A percentile compares a stretch with the other conserved stretches of the same genome.
phyloP scores from a whole-genome alignment of 805 yeast genomes.

The Ogataea nitratoaversa region DNA sequence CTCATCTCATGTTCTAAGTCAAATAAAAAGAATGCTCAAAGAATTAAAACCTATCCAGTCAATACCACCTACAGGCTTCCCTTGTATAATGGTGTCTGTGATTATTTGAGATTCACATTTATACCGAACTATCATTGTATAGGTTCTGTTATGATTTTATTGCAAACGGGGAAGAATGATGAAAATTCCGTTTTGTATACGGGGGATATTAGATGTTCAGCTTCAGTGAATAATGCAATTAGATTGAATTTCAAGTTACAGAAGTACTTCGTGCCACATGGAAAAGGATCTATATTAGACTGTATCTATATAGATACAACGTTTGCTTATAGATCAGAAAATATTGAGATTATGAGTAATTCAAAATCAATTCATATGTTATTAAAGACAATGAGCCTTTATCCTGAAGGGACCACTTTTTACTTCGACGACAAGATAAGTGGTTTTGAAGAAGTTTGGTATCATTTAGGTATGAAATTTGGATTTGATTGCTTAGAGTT shows the following conservation, averaged over 20 bases:
- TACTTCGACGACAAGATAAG: constrained; percentile 6
- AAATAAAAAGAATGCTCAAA: not conserved
- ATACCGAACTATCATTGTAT: constrained; percentile 20
- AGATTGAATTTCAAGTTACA: constrained; percentile 2
- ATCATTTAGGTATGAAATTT: constrained; percentile 1
- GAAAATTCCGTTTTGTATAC: constrained; percentile 9
- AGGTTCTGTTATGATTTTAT: constrained; percentile 18
- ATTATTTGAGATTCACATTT: constrained; percentile 5
- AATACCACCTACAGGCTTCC: not conserved
- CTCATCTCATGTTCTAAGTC: not conserved
- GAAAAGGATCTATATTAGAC: constrained; percentile 1
- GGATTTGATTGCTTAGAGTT: constrained; percentile 5
- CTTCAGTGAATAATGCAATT: constrained; percentile 4
- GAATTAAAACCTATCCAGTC: constrained; percentile 1
- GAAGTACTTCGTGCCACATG: not conserved
- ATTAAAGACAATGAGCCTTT: constrained; percentile 4
- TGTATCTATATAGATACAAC: constrained; percentile 19
- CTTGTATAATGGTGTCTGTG: not conserved
- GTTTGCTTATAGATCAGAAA: constrained; percentile 10
- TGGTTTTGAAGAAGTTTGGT: constrained; percentile 23
- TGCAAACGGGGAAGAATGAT: constrained; percentile 1
- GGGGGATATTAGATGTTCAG: constrained; percentile 18
- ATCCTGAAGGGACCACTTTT: constrained; percentile 16
- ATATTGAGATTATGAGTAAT: constrained; percentile 14
- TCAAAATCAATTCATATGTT: constrained; percentile 9